phyloP scores from a whole-genome alignment of 192 early-diverging fungal species.

The Entomortierella lignicola region DNA sequence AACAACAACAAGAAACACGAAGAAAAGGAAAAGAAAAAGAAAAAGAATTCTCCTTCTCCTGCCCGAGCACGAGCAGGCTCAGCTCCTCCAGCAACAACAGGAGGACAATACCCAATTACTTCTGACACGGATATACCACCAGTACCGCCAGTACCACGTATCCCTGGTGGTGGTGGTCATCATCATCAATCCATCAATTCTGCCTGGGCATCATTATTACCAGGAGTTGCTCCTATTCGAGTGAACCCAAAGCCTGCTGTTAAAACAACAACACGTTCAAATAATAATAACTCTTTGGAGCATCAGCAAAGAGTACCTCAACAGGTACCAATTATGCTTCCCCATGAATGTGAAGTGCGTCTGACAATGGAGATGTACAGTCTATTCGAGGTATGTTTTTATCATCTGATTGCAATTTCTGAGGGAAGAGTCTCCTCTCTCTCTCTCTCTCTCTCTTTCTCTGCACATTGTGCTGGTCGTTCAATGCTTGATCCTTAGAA shows the following conservation, averaged over 20 bases:
- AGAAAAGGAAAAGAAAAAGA: too few species aligned
- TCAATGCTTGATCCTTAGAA: conserved; percentile 2
- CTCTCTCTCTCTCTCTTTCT: too few species aligned
- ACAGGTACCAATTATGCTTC: conserved; percentile 35
- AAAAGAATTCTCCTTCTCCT: neutral
- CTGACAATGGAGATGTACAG: conserved; percentile 70
- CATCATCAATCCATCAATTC: conserved; percentile 7
- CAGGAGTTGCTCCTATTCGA: conserved; percentile 33
- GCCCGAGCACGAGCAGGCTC: conserved; percentile 24
- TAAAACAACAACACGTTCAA: neutral
- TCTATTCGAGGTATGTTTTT: conserved; percentile 59
- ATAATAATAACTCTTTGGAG: neutral
- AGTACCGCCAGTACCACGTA: neutral
- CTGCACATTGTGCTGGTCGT: neutral
- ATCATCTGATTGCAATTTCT: neutral
- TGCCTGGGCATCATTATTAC: conserved; percentile 23
- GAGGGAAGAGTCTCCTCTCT: neutral
- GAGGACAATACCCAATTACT: neutral
- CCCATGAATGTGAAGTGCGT: conserved; percentile 52
- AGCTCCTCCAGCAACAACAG: conserved; percentile 23
- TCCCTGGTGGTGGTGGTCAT: too few species aligned
- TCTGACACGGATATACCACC: neutral
- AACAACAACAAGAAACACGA: too few species aligned
- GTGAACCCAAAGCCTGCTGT: conserved; percentile 17
- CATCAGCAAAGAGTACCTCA: conserved; percentile 26